These are phyloP conservation scores for Metschnikowia similis DNA, from an alignment of 805 yeast species.

Conservation along the genomic window DNA sequence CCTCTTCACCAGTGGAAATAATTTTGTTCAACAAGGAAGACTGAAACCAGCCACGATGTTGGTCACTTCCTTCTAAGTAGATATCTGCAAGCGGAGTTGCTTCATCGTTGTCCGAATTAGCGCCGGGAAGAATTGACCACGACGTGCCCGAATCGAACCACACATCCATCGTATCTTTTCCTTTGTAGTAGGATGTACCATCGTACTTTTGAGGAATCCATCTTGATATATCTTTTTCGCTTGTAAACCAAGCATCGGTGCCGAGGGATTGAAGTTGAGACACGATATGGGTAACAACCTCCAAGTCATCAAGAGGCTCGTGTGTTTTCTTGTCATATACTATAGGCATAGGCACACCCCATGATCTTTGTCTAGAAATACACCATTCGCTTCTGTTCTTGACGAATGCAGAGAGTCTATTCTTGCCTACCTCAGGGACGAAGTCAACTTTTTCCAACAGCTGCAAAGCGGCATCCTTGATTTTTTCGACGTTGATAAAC, in stretches of 20 bases:
- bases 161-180: conserved; percentile 94
- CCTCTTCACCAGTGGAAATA: conserved; percentile 43
- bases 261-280: conserved; percentile 53
- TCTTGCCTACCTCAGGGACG: conserved; percentile 67
- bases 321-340: conserved; percentile 55
- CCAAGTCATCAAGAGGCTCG: conserved; percentile 58
- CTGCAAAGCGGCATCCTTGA: conserved; percentile 57
- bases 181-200: conserved; percentile 51
- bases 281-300: conserved; percentile 54
- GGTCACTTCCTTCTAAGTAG: conserved; percentile 97
- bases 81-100: conserved; percentile 54
- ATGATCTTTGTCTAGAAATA: conserved; percentile 88
- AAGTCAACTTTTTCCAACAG: conserved; percentile 65
- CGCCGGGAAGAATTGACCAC: conserved; percentile 63
- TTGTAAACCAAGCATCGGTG: conserved; percentile 76
- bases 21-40: conserved; percentile 81
- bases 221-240: conserved; percentile 45
- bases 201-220: conserved; percentile 69
- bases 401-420: conserved; percentile 69
- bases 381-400: conserved; percentile 91
- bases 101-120: conserved; percentile 15
- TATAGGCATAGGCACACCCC: conserved; percentile 99
- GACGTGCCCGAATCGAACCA: conserved; percentile 98
- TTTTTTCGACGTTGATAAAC: conserved; percentile 81
- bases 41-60: conserved; percentile 99